Base-by-base conservation (phyloP, 2,329 filamentous ascomycete genomes). In the Pseudogymnoascus sp. region DNA sequence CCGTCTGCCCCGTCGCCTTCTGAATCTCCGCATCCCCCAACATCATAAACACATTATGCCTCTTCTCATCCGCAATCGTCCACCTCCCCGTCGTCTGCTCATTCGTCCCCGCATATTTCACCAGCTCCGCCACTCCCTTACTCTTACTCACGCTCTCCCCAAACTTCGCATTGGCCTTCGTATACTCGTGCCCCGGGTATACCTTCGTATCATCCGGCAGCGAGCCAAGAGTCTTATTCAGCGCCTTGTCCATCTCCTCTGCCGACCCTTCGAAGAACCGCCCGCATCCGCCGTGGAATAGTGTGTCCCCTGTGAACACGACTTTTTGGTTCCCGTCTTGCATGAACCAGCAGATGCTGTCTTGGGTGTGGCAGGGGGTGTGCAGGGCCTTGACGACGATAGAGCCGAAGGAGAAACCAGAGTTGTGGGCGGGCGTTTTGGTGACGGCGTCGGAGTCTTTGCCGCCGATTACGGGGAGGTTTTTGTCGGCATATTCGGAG, bases 131-230 rank as follows among this genome's bases (percentile, higher is more conserved):
- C 67, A 97, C 85, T 0, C 90, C 81, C 60, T 90, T 86, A 45
- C 84, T 89, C 71, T 90, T 86, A 63, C 88, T 79, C 14, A 97
- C 88, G 1, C 87, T 88, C 65, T 89, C 78, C 59, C 86, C 87
- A 73, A 99, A 99, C 74, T 91, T 91, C 71, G 95, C 91, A 72
- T 99, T 99, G 61, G 88, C 84, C 77, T 95, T 96, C n/a, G 95
- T 99, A 78, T 99, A 99, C 76, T 97, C 95, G 72, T 99, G 95
- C 3, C 95, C 95, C 16, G 93, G 93, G 88, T 91, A 99, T 68
- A 99, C 91, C 68, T 88, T 88, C 0, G 95, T 97, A 70, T 97
- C 92, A 69, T 96, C 88, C 0, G 95, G 93, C 63, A 99, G 78
- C 5, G 84, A 77, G 2, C 85, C 90, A 51, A 99, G 83, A 0